Evolutionary conservation across 768 basidiomycete genomes (phyloP), one percentile per base, ranked within the genome.

Genomic region (Lactarius indigo): DNA sequence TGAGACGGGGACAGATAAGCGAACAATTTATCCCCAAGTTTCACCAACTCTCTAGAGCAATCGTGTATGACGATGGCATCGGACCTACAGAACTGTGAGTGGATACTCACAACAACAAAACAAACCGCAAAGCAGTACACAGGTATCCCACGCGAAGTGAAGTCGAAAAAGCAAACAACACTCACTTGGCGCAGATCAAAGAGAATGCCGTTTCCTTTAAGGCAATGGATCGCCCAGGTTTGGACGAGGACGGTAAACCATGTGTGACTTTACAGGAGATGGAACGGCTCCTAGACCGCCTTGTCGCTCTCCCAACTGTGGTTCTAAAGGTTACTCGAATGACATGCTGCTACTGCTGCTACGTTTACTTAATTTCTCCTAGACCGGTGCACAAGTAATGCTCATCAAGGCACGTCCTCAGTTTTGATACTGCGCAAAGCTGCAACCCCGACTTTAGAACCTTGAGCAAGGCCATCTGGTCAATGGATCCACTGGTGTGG

Each of bases 301-400:
- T 93, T 23, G 82, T 93, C 64, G 87, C 83, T 15, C 82, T 80
- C 6, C 77, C 77, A 59, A n/a, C 31, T 2, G 59, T 77, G 23
- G 64, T 68, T 0, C 64, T 77, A 31, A 87, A 87, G 77, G 85
- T 84, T 41, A 37, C 71, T 68, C n/a, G 7, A 23, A 23, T 35
- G 15, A 61, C 17, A n/a, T n/a, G n/a, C 35, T 37, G 12, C 9
- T 28, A 17, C 8, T 15, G 30, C 12, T 33, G 18, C 47, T 33
- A 17, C 9, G 12, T 54, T 28, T 42, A 41, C 35, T 63, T 28
- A 59, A 39, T n/a, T 57, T 50, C 52, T 33, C 52, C 61, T 64
- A 92, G 84, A 79, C 88, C 60, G 89, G 88, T 15, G 91, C 92
- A 3, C 94, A 96, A 74, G 94, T 96, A 5, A 93, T 93, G 91